Evolutionary conservation across 129 eudicot genomes (phyloP), one percentile per base, ranked within the genome.

Genomic region (Flaveria trinervia): DNA sequence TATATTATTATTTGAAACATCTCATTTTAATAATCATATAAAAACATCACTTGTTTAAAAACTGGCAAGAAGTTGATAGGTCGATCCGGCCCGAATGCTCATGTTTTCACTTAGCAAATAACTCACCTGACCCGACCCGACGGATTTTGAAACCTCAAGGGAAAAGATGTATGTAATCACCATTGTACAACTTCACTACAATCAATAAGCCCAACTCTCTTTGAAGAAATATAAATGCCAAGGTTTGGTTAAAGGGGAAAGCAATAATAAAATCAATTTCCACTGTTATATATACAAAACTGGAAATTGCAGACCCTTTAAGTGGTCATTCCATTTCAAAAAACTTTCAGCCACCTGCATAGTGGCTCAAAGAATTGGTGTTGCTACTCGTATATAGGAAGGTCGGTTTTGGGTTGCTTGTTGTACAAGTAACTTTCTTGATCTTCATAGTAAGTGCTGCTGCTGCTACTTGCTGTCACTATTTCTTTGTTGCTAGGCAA

Each of bases 381-480:
- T 55, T 26, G 22, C 74, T 84, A 85, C 13, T 86, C 84, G 69
- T 76, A 89, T 62, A 92, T 79, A 20, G 98, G 97, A 76, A 93
- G 93, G 70, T 93, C 98, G 50, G 70, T 84, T 71, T 80, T 90
- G 0, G 82, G 82, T 71, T 81, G 87, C 41, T 87, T 86, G 52
- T 72, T 73, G 78, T 73, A 80, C 74, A 80, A 65, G 56, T 36
- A 78, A 79, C 81, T 80, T 76, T 46, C 72, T 57, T 82, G 81
- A 44, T 78, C 89, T 33, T 75, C 74, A 25, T 74, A 80, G 17
- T 66, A 16, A 30, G 60, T 71, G 79, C 43, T 52, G 77, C 80
- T 82, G 67, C 83, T 52, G 76, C 80, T 82, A 66, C 83, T 86
- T 16, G 93, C 80, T 68, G 81, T 81, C 61, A 78, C 91, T 75